phyloP scores from a whole-genome alignment of 208 protist species.

The Lotmaria passim region DNA sequence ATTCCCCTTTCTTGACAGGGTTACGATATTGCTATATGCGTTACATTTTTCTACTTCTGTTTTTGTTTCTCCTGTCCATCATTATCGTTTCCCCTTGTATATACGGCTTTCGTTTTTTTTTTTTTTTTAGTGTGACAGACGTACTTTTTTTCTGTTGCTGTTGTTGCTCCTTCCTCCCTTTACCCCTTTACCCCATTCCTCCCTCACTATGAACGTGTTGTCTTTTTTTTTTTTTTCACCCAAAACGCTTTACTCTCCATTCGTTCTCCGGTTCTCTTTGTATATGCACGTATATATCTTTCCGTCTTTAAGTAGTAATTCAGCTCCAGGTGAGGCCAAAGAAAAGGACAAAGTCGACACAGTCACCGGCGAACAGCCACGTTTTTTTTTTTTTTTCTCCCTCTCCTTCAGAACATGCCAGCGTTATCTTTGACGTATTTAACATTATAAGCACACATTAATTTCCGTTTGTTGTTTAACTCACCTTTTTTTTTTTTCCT shows the following conservation, averaged over 20 bases:
- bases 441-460: too few relatives aligned
- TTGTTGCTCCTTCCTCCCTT: too few relatives aligned
- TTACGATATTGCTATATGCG: too few relatives aligned
- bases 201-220: too few relatives aligned
- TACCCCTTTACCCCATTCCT: too few relatives aligned
- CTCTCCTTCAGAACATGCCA: background rate
- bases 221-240: constrained; percentile 19
- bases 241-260: background rate
- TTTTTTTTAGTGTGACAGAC: too few relatives aligned
- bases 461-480: background rate
- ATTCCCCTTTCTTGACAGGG: background rate
- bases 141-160: too few relatives aligned
- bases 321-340: background rate
- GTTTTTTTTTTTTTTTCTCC: background rate
- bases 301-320: background rate
- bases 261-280: background rate
- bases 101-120: too few relatives aligned
- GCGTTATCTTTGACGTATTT: background rate
- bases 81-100: too few relatives aligned
- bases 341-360: background rate
- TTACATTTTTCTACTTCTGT: constrained; percentile 2
- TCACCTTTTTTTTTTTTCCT: background rate
- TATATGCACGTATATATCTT: too few relatives aligned
- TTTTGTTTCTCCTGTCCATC: constrained; percentile 4
- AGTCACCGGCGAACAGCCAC: background rate